phyloP scores from a whole-genome alignment of 192 early-diverging fungal genomes.

The Backusella tuberculispora region DNA sequence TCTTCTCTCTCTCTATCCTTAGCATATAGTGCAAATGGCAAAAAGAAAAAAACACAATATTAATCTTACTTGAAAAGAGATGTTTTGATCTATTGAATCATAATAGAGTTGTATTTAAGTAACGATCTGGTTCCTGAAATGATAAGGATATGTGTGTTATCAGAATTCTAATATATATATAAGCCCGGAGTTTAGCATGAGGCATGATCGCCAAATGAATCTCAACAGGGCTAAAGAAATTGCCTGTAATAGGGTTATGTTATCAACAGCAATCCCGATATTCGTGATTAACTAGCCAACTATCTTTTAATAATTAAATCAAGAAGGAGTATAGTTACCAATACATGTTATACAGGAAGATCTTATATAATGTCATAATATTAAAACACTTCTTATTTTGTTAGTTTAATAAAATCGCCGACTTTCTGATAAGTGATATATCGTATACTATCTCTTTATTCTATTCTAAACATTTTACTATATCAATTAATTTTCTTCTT shows the following conservation, averaged over 20 bases:
- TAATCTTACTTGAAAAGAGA: not conserved
- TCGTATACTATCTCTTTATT: too few species aligned
- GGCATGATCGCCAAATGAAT: constrained; percentile 6
- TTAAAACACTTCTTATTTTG: too few species aligned
- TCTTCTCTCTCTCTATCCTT: not conserved
- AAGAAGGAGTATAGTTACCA: too few species aligned
- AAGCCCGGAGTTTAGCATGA: not conserved
- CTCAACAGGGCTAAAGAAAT: not conserved
- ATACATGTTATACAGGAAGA: too few species aligned
- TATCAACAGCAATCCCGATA: not conserved
- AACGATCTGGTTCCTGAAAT: not conserved
- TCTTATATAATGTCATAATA: too few species aligned
- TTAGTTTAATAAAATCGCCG: too few species aligned
- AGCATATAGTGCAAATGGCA: not conserved
- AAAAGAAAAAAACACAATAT: not conserved
- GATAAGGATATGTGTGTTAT: not conserved
- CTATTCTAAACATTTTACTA: too few species aligned
- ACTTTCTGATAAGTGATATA: too few species aligned
- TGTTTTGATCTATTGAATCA: not conserved
- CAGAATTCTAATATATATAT: not conserved
- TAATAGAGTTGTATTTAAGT: not conserved
- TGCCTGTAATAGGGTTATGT: not conserved
- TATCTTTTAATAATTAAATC: too few species aligned
- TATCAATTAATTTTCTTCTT: too few species aligned
- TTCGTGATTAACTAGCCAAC: not conserved